Base-by-base conservation (phyloP, 2,329 filamentous ascomycete genomes). In the Penicillium sp. region DNA sequence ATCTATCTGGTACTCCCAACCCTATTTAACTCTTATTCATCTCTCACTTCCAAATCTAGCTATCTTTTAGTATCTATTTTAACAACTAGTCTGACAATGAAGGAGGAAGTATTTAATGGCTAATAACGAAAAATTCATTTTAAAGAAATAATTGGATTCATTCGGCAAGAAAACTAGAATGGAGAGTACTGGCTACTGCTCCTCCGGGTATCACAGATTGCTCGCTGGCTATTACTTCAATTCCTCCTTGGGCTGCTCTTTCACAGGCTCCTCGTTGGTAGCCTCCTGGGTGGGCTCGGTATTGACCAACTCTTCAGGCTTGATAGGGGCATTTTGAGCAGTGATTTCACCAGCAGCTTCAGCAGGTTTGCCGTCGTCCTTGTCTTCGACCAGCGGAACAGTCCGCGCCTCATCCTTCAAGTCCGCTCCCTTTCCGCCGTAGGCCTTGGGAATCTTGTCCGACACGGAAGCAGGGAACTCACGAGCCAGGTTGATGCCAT, bases 341-440 rank as follows among this genome's bases (percentile, higher is more conserved):
- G 43, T 20, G 18, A 4, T 40, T 13, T 41, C 40, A 3, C 6
- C 6, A 23, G 36, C 18, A 26, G 43, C 35, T 7, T 47, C 43
- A 32, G 52, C 46, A 36, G 60, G 49, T 40, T 52, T 52, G 11
- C 14, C 11, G 2, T 18, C 31, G 9, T 18, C 50, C 27, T 49
- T 46, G 9, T 52, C 46, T 10, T 66, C 62, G n/a, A 61, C 50
- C 13, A 71, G 54, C 5, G 56, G 54, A 20, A 70, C 61, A 8
- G 63, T 63, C 16, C 57, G 54, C 9, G 61, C 67, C 31, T 47
- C 57, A 2, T 70, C 73, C 42, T 70, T 67, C 48, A 83, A 62
- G n/a, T 71, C 67, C 3, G 66, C 64, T 6, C 80, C 85, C 58
- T 83, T 82, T 22, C 90, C 91, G 46, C 90, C 91, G 63, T 96